Evolutionary conservation across 768 basidiomycete species (phyloP), one percentile per base, ranked within the genome.

Genomic region (Boletus pseudopeckii): DNA sequence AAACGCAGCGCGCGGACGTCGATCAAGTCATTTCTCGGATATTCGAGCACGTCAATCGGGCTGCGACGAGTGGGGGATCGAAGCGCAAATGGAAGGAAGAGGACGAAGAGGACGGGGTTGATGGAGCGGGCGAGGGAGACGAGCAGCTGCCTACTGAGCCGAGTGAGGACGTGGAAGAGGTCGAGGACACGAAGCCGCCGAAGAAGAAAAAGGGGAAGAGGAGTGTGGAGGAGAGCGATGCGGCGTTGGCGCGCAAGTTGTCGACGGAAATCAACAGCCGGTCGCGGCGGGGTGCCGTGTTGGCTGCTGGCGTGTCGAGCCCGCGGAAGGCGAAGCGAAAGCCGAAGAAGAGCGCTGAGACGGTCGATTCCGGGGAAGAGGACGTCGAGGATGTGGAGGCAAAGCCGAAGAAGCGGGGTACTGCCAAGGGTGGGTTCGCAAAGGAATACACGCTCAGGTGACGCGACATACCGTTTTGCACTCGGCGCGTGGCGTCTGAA

Each of bases 371-470:
- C 53, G 83, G 81, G 61, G 81, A 79, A 28, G 80, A 80, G 50
- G 79, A 75, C 47, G 72, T 71, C 64, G 40, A 42, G 73, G 76
- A 70, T 4, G 74, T 72, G 67, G 64, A 73, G 70, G 52, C 66
- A 41, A 80, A 80, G 70, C 75, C 75, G 65, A 79, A 83, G 60
- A 76, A 77, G 15, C 76, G 79, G 13, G 74, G 78, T 37, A 70
- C 71, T 43, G 82, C 84, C 22, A 82, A 79, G 64, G 88, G 87
- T 15, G 90, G 89, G 22, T 90, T 92, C 67, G 81, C 80, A 45
- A 92, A 92, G 69, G 86, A 88, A 62, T 90, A 84, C 64, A 66
- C 69, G 15, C 73, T 92, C 56, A 92, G 89, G 90, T 88, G 62
- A 56, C 37, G 44, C 38, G 42, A 28, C 20, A 11, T 37, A 4